Evolutionary conservation across 331 rosid genomes (phyloP), one percentile per base, ranked within the genome.

Genomic region (Erythrophleum ivorense): DNA sequence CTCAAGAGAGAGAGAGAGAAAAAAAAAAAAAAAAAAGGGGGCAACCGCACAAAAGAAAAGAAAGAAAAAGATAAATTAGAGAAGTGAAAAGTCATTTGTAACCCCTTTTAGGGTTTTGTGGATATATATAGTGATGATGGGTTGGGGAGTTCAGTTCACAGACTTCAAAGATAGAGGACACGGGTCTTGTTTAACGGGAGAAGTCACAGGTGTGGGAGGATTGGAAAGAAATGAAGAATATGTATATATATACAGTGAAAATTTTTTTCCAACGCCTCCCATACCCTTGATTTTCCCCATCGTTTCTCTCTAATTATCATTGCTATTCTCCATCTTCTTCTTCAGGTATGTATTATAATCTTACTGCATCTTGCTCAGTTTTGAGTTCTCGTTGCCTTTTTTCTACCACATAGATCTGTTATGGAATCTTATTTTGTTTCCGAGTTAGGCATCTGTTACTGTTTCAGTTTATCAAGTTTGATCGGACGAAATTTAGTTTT

Each of bases 231-330:
- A 63, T 33, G 33, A 63, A 2, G 6, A 7, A 6, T 5, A 62
- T 6, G 10, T 40, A 40, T 41, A 41, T n/a, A 16, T 36, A 38
- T 16, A 65, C 2, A 11, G 0, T 3, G 9, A 38, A 48, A 0
- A 8, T 40, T 57, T 75, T 16, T 75, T 75, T 75, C 79, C 79
- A 58, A 58, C 34, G 68, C 79, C 79, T 57, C 79, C 79, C 79
- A 75, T 75, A 57, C 79, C 79, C 12, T 57, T 75, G 55, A 75
- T 70, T 24, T 45, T 75, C 55, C 50, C 2, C 68, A 15, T 38
- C 31, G 13, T 75, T 19, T n/a, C 53, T 21, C 52, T 18, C 24
- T 45, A 16, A 54, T 5, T 18, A 4, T 54, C 60, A 54, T 5
- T 4, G 0, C 70, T 15, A 64, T 34, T 36, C 40, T 36, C 9